These are phyloP conservation scores for Karstenula rhodostoma DNA, from an alignment of 2,329 filamentous ascomycete species.

Conservation along the genomic window DNA sequence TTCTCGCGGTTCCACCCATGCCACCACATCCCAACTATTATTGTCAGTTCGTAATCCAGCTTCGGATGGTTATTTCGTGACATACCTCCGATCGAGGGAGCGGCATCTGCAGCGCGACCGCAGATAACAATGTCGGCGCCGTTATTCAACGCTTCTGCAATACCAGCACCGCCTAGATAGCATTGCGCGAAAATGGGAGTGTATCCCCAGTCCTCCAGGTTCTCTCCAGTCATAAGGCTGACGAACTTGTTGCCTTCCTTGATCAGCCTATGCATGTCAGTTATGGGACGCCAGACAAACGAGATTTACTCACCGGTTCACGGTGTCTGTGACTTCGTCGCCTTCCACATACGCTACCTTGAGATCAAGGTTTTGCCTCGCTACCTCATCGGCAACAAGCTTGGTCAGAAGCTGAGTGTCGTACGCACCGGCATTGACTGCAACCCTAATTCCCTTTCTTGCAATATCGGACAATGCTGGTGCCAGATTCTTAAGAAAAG, in stretches of 20 bases:
- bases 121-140: conserved; percentile 54
- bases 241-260: conserved; percentile 43
- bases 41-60: conserved; percentile 27
- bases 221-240: conserved; percentile 45
- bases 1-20: conserved; percentile 50
- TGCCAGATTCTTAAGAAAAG: conserved; percentile 52
- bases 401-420: conserved; percentile 27
- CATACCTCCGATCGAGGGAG: conserved; percentile 50
- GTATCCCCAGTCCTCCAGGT: conserved; percentile 40
- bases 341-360: conserved; percentile 53
- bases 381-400: conserved; percentile 24
- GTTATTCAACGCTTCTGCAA: conserved; percentile 47
- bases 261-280: conserved; percentile 23
- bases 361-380: conserved; percentile 25
- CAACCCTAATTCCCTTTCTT: conserved; percentile 32
- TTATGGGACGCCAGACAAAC: background rate
- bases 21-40: conserved; percentile 53
- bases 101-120: conserved; percentile 52
- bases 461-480: conserved; percentile 44
- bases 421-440: conserved; percentile 35
- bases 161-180: conserved; percentile 53
- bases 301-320: conserved; percentile 23
- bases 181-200: conserved; percentile 37
- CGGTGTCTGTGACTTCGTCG: conserved; percentile 37
- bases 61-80: background rate